These are phyloP conservation scores for Penicillium paxilli DNA, from an alignment of 495 filamentous ascomycete species.

Conservation along the genomic window DNA sequence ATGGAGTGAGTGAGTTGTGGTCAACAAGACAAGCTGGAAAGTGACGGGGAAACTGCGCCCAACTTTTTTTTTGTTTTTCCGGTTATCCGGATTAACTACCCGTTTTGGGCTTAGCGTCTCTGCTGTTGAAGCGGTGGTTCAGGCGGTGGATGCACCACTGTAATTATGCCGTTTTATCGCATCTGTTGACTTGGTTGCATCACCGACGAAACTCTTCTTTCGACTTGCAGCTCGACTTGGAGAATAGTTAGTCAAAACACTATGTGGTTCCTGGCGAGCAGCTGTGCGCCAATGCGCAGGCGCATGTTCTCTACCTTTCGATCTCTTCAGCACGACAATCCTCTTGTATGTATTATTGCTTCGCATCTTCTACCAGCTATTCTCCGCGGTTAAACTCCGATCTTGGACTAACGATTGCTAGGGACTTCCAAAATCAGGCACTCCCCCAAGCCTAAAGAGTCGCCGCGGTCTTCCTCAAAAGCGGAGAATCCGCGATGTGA, in stretches of 20 bases:
- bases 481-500: slow-evolving; percentile 75
- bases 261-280: slow-evolving; percentile 5
- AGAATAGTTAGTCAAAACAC: neutral
- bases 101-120: slow-evolving; percentile 8
- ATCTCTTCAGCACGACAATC: slow-evolving; percentile 82
- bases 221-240: neutral
- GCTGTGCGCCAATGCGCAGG: slow-evolving; percentile 6
- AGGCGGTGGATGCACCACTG: neutral
- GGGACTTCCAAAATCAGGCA: slow-evolving; percentile 81
- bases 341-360: slow-evolving; percentile 69
- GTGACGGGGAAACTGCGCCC: slow-evolving; percentile 12
- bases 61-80: slow-evolving; percentile 38
- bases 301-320: slow-evolving; percentile 64
- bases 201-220: neutral
- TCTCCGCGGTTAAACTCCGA: neutral
- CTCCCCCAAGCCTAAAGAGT: slow-evolving; percentile 68
- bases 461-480: slow-evolving; percentile 83
- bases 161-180: neutral
- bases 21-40: neutral
- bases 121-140: slow-evolving; percentile 1
- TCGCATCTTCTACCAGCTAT: neutral
- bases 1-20: slow-evolving; percentile 1
- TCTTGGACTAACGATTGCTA: slow-evolving; percentile 28
- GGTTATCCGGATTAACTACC: slow-evolving; percentile 29
- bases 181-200: neutral